phyloP scores from a whole-genome alignment of 2,329 filamentous ascomycete species.

The Helotiales sp. region DNA sequence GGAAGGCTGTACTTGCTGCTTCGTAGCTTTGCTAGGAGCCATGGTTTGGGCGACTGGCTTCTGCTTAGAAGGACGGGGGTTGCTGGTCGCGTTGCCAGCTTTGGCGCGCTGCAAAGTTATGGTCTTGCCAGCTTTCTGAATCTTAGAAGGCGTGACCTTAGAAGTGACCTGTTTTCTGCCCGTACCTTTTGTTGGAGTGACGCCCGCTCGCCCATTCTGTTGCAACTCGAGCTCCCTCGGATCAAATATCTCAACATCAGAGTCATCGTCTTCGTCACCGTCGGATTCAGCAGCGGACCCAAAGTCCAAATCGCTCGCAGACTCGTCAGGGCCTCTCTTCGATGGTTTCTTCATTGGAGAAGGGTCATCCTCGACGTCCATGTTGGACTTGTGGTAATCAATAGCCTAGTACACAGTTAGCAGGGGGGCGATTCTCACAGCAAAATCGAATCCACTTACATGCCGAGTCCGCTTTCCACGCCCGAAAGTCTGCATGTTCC shows the following conservation, averaged over 20 bases:
- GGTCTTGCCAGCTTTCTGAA: background rate
- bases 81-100: background rate
- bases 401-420: constrained; percentile 18
- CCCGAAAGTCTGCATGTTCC: constrained; percentile 76
- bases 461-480: constrained; percentile 70
- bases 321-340: constrained; percentile 22
- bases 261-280: constrained; percentile 38
- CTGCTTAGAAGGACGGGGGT: constrained; percentile 5
- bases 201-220: background rate
- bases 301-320: constrained; percentile 42
- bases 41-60: background rate
- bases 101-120: background rate
- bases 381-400: constrained; percentile 30
- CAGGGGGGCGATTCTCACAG: background rate
- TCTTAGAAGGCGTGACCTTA: background rate
- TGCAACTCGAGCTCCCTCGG: constrained; percentile 24
- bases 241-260: constrained; percentile 30
- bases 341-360: constrained; percentile 22
- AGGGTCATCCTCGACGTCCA: constrained; percentile 28
- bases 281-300: constrained; percentile 40
- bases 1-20: background rate
- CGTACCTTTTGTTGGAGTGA: constrained; percentile 20
- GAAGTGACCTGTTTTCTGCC: background rate
- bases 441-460: constrained; percentile 29
- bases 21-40: constrained; percentile 5